phyloP scores from a whole-genome alignment of 2,329 filamentous ascomycete genomes.

The Rutstroemia sp. region DNA sequence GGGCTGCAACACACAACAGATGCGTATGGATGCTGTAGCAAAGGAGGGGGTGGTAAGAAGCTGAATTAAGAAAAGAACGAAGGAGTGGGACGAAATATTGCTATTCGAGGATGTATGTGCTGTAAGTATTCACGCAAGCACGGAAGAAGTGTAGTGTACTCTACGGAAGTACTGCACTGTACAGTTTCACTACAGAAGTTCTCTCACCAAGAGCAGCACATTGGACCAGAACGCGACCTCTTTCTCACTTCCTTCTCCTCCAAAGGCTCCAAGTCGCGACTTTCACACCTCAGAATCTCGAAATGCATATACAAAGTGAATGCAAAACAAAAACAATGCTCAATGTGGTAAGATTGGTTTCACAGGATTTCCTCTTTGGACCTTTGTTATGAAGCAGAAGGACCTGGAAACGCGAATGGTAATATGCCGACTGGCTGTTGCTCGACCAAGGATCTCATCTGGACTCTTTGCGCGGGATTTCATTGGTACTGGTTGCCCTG shows the following conservation, averaged over 20 bases:
- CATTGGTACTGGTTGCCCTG: slow-evolving; percentile 16
- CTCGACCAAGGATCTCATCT: not conserved
- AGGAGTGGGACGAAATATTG: no score
- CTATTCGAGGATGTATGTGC: no score
- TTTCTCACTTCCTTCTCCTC: not conserved
- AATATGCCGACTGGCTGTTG: slow-evolving; percentile 19
- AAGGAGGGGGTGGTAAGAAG: no score
- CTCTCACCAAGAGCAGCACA: not conserved
- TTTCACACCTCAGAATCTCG: slow-evolving; percentile 2
- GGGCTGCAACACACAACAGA: no score
- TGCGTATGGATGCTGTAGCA: no score
- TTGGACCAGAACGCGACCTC: slow-evolving; percentile 18
- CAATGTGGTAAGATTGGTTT: slow-evolving; percentile 21
- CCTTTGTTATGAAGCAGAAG: slow-evolving; percentile 25
- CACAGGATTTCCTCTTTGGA: slow-evolving; percentile 12
- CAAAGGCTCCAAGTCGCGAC: slow-evolving; percentile 1
- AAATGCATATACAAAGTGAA: not conserved
- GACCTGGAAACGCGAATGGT: slow-evolving; percentile 20
- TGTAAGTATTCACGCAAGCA: no score
- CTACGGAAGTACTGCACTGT: not conserved
- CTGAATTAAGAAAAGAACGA: no score
- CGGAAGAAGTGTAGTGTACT: not conserved
- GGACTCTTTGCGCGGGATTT: slow-evolving; percentile 12
- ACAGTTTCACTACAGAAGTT: not conserved
- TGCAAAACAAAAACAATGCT: slow-evolving; percentile 26